phyloP scores from a whole-genome alignment of 2,329 filamentous ascomycete species.

The Scolecobasidium constrictum region DNA sequence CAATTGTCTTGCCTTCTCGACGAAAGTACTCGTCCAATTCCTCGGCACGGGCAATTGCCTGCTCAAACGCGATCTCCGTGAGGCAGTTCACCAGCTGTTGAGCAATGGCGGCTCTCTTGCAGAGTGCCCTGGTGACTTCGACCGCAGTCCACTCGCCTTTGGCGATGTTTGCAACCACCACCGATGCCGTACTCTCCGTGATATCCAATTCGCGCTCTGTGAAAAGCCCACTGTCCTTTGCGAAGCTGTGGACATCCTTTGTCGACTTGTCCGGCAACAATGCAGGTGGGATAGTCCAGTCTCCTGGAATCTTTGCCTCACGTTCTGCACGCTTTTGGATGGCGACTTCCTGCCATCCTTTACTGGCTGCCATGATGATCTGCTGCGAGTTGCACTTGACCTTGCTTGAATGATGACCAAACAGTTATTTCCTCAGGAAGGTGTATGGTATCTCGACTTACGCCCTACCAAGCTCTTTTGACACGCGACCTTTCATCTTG shows the following conservation, averaged over 20 bases:
- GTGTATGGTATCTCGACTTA: too few relatives aligned
- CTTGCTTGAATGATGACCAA: neutral
- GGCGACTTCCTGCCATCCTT: constrained; percentile 3
- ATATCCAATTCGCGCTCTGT: constrained; percentile 44
- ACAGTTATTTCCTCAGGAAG: too few relatives aligned
- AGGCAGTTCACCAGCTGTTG: constrained; percentile 45
- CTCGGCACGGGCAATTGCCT: constrained; percentile 26
- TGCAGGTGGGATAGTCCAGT: constrained; percentile 41
- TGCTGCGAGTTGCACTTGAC: neutral
- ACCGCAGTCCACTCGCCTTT: constrained; percentile 45
- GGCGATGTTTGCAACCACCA: constrained; percentile 43
- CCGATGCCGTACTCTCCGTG: constrained; percentile 48
- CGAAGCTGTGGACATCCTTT: constrained; percentile 7
- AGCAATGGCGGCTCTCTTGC: constrained; percentile 41
- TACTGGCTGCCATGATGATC: neutral
- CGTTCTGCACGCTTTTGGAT: neutral
- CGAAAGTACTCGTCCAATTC: constrained; percentile 27
- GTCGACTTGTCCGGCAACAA: constrained; percentile 39
- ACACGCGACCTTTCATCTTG: too few relatives aligned
- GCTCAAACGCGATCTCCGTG: constrained; percentile 33
- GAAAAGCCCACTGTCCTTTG: constrained; percentile 46
- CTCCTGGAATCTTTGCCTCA: constrained; percentile 39
- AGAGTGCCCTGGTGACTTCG: constrained; percentile 43
- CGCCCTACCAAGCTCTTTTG: too few relatives aligned
- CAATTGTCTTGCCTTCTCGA: constrained; percentile 31